phyloP scores from a whole-genome alignment of 208 protist species.

The Wallacemonas rigidus region DNA sequence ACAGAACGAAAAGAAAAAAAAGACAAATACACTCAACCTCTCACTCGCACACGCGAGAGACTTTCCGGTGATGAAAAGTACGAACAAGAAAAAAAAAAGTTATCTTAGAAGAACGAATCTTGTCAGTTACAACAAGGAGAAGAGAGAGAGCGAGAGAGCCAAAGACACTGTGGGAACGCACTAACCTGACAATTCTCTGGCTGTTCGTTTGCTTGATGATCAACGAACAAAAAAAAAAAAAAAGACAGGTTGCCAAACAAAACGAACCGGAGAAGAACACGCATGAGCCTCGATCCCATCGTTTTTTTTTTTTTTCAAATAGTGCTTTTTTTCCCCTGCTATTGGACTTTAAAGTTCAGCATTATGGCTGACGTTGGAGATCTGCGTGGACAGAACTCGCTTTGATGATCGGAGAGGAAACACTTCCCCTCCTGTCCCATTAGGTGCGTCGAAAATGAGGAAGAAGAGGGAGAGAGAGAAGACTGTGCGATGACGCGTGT shows the following conservation, averaged over 20 bases:
- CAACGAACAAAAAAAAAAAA: neutral
- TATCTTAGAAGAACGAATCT: neutral
- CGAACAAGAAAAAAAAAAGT: conserved; percentile 21
- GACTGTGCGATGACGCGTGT: too few species aligned
- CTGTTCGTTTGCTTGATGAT: too few species aligned
- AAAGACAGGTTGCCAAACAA: neutral
- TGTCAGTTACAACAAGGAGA: conserved; percentile 13
- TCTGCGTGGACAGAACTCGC: too few species aligned
- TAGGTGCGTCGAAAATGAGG: too few species aligned
- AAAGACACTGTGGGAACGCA: neutral
- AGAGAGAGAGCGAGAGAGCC: conserved; percentile 14
- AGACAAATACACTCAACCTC: neutral
- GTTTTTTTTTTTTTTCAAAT: conserved; percentile 18
- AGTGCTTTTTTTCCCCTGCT: neutral
- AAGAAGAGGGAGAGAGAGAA: too few species aligned
- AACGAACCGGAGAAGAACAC: neutral
- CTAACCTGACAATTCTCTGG: too few species aligned
- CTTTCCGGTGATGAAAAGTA: neutral
- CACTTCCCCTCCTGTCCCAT: too few species aligned
- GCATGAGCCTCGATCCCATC: neutral
- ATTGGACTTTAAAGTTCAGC: too few species aligned
- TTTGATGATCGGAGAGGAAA: too few species aligned
- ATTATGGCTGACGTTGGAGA: too few species aligned
- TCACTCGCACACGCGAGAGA: neutral
- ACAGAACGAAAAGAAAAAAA: conserved; percentile 19